Conservation (phyloP, 2,329 filamentous ascomycete species). For the Ophiocordyceps camponoti-saundersi region DNA sequence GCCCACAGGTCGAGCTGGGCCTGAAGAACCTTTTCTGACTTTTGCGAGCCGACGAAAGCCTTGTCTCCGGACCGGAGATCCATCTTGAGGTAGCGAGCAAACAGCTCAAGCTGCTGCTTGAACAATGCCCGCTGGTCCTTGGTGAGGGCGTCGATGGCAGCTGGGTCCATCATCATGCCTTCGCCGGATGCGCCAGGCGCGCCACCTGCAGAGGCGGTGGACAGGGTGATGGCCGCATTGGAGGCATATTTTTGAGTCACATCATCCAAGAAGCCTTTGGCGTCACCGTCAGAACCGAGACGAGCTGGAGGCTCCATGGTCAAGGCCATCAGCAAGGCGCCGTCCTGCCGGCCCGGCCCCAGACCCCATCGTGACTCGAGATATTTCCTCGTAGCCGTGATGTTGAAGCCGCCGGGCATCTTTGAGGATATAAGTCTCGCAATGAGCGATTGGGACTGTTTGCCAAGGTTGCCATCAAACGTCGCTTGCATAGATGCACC, state of each 20-base stretch:
- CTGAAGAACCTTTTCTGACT: slow-evolving; percentile 77
- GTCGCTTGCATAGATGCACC: slow-evolving; percentile 91
- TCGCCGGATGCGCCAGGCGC: slow-evolving; percentile 51
- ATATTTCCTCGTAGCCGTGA: slow-evolving; percentile 88
- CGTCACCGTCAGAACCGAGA: slow-evolving; percentile 76
- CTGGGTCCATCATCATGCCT: slow-evolving; percentile 99
- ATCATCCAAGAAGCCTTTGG: slow-evolving; percentile 81
- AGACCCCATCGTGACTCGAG: slow-evolving; percentile 89
- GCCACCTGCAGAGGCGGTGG: slow-evolving; percentile 58
- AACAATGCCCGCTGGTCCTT: slow-evolving; percentile 92
- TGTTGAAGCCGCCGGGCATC: slow-evolving; percentile 99
- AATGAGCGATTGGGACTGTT: slow-evolving; percentile 85
- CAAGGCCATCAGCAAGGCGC: slow-evolving; percentile 70
- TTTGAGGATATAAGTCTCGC: slow-evolving; percentile 94
- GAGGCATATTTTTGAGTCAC: slow-evolving; percentile 79
- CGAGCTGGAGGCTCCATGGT: slow-evolving; percentile 86
- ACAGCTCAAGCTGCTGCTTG: slow-evolving; percentile 94
- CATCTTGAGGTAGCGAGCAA: slow-evolving; percentile 91
- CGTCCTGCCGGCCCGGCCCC: slow-evolving; percentile 73
- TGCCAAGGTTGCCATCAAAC: slow-evolving; percentile 97
- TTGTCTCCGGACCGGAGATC: slow-evolving; percentile 95
- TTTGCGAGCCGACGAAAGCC: slow-evolving; percentile 67
- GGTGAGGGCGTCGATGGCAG: slow-evolving; percentile 87
- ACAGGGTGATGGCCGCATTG: slow-evolving; percentile 67
- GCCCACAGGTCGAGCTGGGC: slow-evolving; percentile 90